Evolutionary conservation across 176 grass and related monocot genomes (phyloP).

Genomic region (Tillandsia fasciculata): DNA sequence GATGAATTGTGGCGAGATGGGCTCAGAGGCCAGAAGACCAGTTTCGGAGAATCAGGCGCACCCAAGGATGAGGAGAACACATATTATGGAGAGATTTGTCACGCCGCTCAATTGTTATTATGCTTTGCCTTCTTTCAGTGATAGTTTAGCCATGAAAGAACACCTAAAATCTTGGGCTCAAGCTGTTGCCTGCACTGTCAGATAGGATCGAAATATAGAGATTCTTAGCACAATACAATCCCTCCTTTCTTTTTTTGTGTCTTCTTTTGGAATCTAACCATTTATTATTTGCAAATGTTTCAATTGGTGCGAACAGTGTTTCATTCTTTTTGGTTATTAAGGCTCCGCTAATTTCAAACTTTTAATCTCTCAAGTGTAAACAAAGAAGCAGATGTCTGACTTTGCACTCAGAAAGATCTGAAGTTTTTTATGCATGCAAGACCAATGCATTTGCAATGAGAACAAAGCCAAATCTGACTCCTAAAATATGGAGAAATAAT

Average conservation of each 20-base stretch:
- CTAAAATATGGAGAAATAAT: not conserved
- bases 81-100: conserved; percentile 6
- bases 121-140: conserved; percentile 19
- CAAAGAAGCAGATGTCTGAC: no score
- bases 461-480: not conserved
- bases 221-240: not conserved
- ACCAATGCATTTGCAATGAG: not conserved
- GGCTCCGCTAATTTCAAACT: no score
- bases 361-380: no score
- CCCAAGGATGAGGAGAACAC: not conserved
- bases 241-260: no score
- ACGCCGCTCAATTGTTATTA: conserved; percentile 15
- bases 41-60: conserved; percentile 1
- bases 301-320: not conserved
- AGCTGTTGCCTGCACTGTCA: conserved; percentile 51
- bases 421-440: not conserved
- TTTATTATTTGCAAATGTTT: not conserved
- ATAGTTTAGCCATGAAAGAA: conserved; percentile 50
- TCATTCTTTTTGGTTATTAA: no score
- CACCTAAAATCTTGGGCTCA: conserved; percentile 67
- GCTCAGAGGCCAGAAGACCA: not conserved
- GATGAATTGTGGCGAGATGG: not conserved
- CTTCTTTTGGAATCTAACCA: not conserved
- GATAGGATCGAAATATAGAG: conserved; percentile 14
- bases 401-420: not conserved